These are phyloP conservation scores for Eucalyptus regnans DNA, from an alignment of 345 rosid species.

Conservation along the genomic window DNA sequence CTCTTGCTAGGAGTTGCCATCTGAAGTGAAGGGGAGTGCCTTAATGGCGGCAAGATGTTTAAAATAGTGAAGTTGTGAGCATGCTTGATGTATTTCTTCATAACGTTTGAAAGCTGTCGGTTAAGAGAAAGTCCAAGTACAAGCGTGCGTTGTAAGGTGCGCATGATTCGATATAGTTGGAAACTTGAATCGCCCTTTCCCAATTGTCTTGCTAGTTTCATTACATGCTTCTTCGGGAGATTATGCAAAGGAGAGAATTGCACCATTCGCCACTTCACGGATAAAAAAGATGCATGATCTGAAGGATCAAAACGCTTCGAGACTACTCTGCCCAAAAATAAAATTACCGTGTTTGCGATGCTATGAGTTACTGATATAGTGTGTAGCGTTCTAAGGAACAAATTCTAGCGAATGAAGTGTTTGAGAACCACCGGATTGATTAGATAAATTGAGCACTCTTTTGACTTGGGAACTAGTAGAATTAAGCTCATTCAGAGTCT, in stretches of 20 bases:
- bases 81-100: not conserved
- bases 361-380: not conserved
- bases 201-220: not conserved
- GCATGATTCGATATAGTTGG: not conserved
- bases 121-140: not conserved
- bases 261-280: not conserved
- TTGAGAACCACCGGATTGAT: not conserved
- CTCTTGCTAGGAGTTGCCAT: not conserved
- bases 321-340: not conserved
- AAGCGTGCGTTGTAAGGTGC: not conserved
- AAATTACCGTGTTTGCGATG: accelerated
- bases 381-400: not conserved
- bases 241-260: not conserved
- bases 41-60: not conserved
- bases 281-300: not conserved
- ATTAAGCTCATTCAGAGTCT: not conserved
- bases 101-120: not conserved
- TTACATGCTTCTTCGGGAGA: not conserved
- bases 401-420: not conserved
- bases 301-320: not conserved
- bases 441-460: not conserved
- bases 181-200: not conserved
- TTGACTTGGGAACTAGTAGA: not conserved
- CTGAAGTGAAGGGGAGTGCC: not conserved
- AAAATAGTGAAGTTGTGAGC: not conserved